Evolutionary conservation across 768 basidiomycete species (phyloP).

Genomic region (Mycena polygramma): DNA sequence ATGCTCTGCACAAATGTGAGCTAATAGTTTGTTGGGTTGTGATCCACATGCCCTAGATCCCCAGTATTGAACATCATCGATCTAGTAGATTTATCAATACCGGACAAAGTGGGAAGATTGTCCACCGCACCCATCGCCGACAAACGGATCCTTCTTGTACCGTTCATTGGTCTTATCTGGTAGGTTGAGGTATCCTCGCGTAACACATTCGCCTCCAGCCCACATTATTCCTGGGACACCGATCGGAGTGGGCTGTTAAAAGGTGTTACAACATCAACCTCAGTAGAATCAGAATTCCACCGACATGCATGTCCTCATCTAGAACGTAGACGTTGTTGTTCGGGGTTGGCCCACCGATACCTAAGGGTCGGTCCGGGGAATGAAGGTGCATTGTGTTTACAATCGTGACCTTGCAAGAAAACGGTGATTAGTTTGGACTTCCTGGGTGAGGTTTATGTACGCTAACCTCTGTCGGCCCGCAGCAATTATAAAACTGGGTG

Average conservation of each 20-base stretch:
- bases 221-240: slow-evolving; percentile 64
- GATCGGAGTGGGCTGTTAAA: slow-evolving; percentile 44
- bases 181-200: slow-evolving; percentile 67
- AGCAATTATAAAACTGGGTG: slow-evolving; percentile 63
- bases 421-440: not conserved
- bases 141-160: slow-evolving; percentile 65
- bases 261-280: slow-evolving; percentile 47
- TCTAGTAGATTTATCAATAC: slow-evolving; percentile 30
- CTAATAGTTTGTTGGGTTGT: not conserved
- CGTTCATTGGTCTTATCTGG: slow-evolving; percentile 67
- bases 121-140: slow-evolving; percentile 57
- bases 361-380: slow-evolving; percentile 52
- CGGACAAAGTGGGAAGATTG: slow-evolving; percentile 5
- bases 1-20: slow-evolving; percentile 48
- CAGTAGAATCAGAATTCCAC: slow-evolving; percentile 42
- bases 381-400: slow-evolving; percentile 70
- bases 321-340: slow-evolving; percentile 62
- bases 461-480: slow-evolving; percentile 68
- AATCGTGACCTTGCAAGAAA: slow-evolving; percentile 59
- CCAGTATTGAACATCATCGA: slow-evolving; percentile 75
- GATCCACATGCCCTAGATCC: slow-evolving; percentile 57
- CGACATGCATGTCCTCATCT: slow-evolving; percentile 33
- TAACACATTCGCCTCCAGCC: slow-evolving; percentile 73
- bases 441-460: not conserved
- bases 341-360: slow-evolving; percentile 67